A percentile compares a stretch with the other conserved stretches of the same genome.
Evolutionary conservation across 768 basidiomycete species (phyloP).

Genomic region (Auricularia heimuer): DNA sequence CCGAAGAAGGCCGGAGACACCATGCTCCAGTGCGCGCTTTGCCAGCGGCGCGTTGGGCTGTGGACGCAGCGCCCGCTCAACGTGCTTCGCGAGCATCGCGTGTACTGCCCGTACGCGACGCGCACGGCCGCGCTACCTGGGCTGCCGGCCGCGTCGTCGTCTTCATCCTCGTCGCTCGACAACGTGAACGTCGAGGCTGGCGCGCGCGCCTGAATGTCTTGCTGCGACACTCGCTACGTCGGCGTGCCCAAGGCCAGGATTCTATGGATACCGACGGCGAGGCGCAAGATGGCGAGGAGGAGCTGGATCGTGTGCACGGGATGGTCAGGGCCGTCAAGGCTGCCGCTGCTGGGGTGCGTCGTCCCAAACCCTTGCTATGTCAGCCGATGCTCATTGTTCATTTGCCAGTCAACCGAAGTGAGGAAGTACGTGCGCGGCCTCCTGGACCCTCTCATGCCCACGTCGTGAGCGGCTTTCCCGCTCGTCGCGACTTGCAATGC

Average conservation of each 20-base stretch:
- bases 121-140: conserved; percentile 13
- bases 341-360: too few relatives aligned
- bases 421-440: too few relatives aligned
- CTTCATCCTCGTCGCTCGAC: conserved; percentile 8
- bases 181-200: conserved; percentile 51
- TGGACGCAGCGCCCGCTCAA: conserved; percentile 66
- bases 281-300: neutral
- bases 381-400: too few relatives aligned
- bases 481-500: too few relatives aligned
- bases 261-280: neutral
- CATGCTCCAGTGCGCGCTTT: conserved; percentile 56
- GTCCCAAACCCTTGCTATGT: too few relatives aligned
- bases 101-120: conserved; percentile 71
- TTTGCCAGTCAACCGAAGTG: too few relatives aligned
- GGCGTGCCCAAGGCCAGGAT: neutral
- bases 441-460: too few relatives aligned
- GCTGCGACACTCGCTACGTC: conserved; percentile 33
- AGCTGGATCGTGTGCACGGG: too few relatives aligned
- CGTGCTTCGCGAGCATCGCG: conserved; percentile 70
- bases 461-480: too few relatives aligned
- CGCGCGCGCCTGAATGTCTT: conserved; percentile 63
- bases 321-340: too few relatives aligned
- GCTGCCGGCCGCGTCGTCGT: conserved; percentile 1
- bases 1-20: neutral
- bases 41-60: conserved; percentile 69